phyloP scores from a whole-genome alignment of 2,329 filamentous ascomycete species.

The Drechslera avenae region DNA sequence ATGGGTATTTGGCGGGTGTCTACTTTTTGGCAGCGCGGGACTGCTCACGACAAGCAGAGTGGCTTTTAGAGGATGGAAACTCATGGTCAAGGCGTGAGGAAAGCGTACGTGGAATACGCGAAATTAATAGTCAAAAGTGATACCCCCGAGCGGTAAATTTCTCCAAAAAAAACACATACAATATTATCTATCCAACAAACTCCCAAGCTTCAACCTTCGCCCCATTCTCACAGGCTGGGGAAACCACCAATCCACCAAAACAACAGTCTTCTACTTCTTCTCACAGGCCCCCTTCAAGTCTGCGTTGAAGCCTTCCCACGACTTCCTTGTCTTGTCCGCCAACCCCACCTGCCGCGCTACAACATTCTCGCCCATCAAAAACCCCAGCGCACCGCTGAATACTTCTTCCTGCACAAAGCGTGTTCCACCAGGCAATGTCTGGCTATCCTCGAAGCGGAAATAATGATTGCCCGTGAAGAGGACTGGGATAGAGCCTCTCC shows the following conservation, averaged over 20 bases:
- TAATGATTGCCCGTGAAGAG: slow-evolving; percentile 26
- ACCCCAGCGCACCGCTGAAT: slow-evolving; percentile 23
- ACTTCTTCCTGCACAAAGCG: slow-evolving; percentile 26
- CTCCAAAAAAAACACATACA: no score
- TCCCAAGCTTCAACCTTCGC: no score
- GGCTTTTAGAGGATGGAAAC: slow-evolving; percentile 30
- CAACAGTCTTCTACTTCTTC: neutral
- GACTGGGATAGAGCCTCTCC: slow-evolving; percentile 19
- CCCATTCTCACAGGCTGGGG: no score
- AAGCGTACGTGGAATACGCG: neutral
- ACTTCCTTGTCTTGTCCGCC: slow-evolving; percentile 15
- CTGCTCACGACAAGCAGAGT: slow-evolving; percentile 31
- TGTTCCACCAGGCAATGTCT: slow-evolving; percentile 13
- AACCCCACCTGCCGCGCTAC: slow-evolving; percentile 16
- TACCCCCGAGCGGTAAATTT: no score
- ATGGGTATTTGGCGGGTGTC: slow-evolving; percentile 52
- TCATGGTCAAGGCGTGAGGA: slow-evolving; percentile 34
- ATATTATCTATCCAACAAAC: no score
- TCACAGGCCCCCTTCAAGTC: slow-evolving; percentile 23
- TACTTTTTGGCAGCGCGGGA: slow-evolving; percentile 31
- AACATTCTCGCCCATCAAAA: slow-evolving; percentile 17
- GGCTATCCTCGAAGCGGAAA: slow-evolving; percentile 22
- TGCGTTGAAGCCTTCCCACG: slow-evolving; percentile 18
- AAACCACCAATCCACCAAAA: neutral
- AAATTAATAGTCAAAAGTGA: neutral